A percentile compares a stretch with the other conserved stretches of the same genome.
Evolutionary conservation across 176 grass and related monocot species (phyloP).

Genomic region (Chrysopogon serrulatus): DNA sequence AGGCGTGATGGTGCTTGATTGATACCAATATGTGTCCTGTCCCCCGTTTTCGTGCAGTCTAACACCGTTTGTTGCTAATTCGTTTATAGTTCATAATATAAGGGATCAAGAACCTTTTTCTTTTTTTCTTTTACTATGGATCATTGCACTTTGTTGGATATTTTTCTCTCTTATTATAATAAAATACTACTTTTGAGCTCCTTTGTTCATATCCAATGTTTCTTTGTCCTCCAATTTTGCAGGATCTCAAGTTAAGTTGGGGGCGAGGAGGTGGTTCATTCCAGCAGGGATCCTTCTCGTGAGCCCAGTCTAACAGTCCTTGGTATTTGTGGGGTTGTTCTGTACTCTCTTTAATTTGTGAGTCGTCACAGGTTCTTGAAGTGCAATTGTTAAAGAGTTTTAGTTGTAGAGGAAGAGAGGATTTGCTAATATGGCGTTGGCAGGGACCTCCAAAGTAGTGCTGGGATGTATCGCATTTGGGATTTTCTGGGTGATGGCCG

Average conservation of each 20-base stretch:
- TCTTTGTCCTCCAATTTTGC: slow-evolving; percentile 20
- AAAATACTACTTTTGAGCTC: not conserved
- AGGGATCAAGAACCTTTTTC: not conserved
- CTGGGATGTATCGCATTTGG: slow-evolving; percentile 72
- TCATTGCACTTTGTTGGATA: not conserved
- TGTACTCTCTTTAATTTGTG: slow-evolving; percentile 24
- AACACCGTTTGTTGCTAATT: slow-evolving; percentile 28
- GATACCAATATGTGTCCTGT: slow-evolving; percentile 6
- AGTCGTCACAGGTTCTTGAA: slow-evolving; percentile 42
- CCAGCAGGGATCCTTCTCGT: not conserved
- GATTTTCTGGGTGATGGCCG: slow-evolving; percentile 85
- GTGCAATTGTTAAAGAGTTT: slow-evolving; percentile 41
- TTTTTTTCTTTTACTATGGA: not conserved
- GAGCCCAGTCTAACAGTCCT: slow-evolving; percentile 18
- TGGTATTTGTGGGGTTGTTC: slow-evolving; percentile 29
- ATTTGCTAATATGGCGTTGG: slow-evolving; percentile 53
- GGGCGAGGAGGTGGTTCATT: not conserved
- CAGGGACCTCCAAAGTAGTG: slow-evolving; percentile 61
- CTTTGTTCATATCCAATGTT: not conserved
- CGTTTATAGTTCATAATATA: not conserved
- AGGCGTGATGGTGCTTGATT: slow-evolving; percentile 51
- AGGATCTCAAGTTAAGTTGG: not conserved
- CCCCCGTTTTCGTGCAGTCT: slow-evolving; percentile 34
- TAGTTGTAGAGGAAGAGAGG: slow-evolving; percentile 34
- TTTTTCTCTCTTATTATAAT: not conserved